Base-by-base conservation (phyloP, 352 stramenopile species). In the Globisporangium orthogonon region DNA sequence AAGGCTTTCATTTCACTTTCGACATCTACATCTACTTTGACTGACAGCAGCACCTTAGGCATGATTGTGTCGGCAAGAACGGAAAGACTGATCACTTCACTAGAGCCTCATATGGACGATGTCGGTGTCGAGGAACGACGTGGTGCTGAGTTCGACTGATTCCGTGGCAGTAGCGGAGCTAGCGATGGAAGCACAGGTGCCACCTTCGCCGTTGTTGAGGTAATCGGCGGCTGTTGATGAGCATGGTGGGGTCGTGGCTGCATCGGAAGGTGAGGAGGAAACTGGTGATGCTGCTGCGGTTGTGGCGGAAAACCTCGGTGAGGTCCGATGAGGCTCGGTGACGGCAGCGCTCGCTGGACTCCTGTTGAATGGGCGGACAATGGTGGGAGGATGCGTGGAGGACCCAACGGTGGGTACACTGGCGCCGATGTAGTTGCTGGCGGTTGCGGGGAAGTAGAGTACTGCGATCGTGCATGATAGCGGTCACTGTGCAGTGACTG, bases 111-210 rank as follows among this genome's bases (percentile, higher is more conserved):
- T 15, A 49, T 29, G 17, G 44, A 49, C 44, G 44, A 49, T n/a
- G 54, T 28, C 5, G 41, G 31, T 1, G 43, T 29, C 13, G 15
- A 44, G 33, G 40, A 33, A 33, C 40, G 35, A 14, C 50, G 14
- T 10, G 40, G 31, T 18, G 48, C 11, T 11, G 15, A 13, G 31
- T 28, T 39, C 13, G 41, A 45, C 7, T 41, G 30, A 2, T 33
- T 46, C 5, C 55, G 50, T 6, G 43, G 3, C 6, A 52, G 50
- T 6, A 60, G 37, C 37, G 56, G 56, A 39, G 49, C 41, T 28
- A 66, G 35, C 43, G 60, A 62, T 44, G 61, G 56, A 5, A 67
- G 50, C 18, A 45, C 35, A 3, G 43, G 47, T 7, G 37, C 53
- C 2, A 48, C 11, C 23, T 23, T 23, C 4, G 47, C 13, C 28